Percentiles rank a stretch among this genome's conserved stretches.
These are phyloP conservation scores for Saccharomycopsis fodiens DNA, from an alignment of 805 yeast species.

Conservation along the genomic window DNA sequence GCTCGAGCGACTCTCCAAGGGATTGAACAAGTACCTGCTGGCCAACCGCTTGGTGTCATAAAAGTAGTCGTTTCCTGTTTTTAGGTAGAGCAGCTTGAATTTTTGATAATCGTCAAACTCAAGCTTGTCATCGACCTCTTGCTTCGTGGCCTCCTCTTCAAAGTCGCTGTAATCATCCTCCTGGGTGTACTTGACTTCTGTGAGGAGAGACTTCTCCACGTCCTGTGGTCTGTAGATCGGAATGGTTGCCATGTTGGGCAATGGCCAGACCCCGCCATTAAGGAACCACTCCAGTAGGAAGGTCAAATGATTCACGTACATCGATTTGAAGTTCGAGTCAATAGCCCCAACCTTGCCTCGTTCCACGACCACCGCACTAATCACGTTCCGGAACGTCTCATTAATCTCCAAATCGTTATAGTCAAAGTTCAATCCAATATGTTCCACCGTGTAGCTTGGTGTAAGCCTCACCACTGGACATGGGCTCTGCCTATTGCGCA, in stretches of 20 bases:
- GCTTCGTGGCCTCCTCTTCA: slow-evolving; percentile 29
- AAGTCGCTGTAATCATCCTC: slow-evolving; percentile 40
- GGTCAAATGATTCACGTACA: slow-evolving; percentile 57
- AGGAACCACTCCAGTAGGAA: slow-evolving; percentile 58
- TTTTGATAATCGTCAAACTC: slow-evolving; percentile 12
- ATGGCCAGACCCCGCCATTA: slow-evolving; percentile 49
- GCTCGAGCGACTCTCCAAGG: slow-evolving; percentile 26
- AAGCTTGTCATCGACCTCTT: slow-evolving; percentile 19
- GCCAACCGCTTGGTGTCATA: slow-evolving; percentile 57
- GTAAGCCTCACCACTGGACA: slow-evolving; percentile 63
- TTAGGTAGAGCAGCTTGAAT: slow-evolving; percentile 19
- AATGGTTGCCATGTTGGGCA: slow-evolving; percentile 64
- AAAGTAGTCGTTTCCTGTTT: slow-evolving; percentile 29
- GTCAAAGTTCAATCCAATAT: slow-evolving; percentile 51
- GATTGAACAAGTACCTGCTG: slow-evolving; percentile 63
- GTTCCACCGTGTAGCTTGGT: slow-evolving; percentile 79
- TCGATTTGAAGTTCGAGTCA: slow-evolving; percentile 73
- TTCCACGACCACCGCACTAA: slow-evolving; percentile 76
- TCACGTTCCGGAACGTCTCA: slow-evolving; percentile 49
- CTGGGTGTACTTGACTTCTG: slow-evolving; percentile 59
- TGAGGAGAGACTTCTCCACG: slow-evolving; percentile 69
- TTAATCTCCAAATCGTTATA: slow-evolving; percentile 25
- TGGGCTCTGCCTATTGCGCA: slow-evolving; percentile 18
- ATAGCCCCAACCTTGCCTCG: slow-evolving; percentile 76
- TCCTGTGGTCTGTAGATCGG: slow-evolving; percentile 60